Conservation (phyloP, 2,329 filamentous ascomycete species). For the Coniochaeta sp. region DNA sequence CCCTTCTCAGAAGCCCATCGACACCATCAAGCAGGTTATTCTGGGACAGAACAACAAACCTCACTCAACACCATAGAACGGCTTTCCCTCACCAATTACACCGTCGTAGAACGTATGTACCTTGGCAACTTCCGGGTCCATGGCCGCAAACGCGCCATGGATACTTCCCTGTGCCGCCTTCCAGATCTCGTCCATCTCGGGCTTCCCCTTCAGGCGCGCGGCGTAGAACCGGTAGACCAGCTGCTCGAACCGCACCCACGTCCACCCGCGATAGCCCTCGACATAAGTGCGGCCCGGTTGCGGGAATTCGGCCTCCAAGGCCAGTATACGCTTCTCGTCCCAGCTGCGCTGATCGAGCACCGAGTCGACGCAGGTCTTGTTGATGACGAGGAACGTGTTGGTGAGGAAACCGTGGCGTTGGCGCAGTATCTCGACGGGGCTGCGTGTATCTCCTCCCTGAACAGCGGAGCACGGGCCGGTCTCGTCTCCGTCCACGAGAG, state of each 20-base stretch:
- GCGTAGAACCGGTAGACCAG: background rate
- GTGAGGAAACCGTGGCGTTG: background rate
- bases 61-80: background rate
- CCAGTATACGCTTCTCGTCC: background rate
- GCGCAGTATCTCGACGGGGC: background rate
- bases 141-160: background rate
- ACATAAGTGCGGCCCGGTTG: background rate
- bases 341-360: background rate
- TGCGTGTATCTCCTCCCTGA: background rate
- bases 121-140: background rate
- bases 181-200: background rate
- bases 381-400: background rate
- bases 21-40: too few relatives aligned
- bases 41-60: too few relatives aligned
- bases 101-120: background rate
- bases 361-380: background rate
- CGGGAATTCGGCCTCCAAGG: background rate
- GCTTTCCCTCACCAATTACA: background rate
- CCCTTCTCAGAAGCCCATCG: too few relatives aligned
- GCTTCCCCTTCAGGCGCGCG: background rate
- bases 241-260: background rate
- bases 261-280: background rate
- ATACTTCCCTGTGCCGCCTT: background rate
- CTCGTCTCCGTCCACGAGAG: background rate
- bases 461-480: background rate